Percentiles rank a stretch among this genome's conserved stretches.
Conservation (phyloP, 2,329 filamentous ascomycete species). For the Cercospora sp. region DNA sequence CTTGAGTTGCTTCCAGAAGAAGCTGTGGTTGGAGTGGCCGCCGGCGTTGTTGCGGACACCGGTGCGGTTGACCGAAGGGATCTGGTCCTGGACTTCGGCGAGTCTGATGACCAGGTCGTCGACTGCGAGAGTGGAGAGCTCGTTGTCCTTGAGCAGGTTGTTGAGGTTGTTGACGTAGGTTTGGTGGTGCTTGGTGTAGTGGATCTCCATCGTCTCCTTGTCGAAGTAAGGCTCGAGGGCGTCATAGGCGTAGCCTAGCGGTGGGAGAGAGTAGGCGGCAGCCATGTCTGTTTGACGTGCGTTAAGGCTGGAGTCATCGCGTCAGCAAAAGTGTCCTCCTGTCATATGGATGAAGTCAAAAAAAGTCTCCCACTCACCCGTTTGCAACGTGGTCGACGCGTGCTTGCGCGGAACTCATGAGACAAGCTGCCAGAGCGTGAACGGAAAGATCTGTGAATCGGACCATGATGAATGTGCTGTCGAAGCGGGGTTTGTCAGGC, state of each 20-base stretch:
- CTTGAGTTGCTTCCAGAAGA: constrained; percentile 84
- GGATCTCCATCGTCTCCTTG: constrained; percentile 76
- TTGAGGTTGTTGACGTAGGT: constrained; percentile 77
- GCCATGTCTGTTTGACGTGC: constrained; percentile 19
- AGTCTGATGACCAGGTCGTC: constrained; percentile 51
- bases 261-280: constrained; percentile 35
- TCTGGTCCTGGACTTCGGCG: constrained; percentile 54
- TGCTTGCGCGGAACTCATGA: constrained; percentile 34
- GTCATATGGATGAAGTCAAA: neutral
- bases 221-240: constrained; percentile 74
- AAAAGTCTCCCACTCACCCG: constrained; percentile 3
- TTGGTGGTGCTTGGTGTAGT: constrained; percentile 77
- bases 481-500: constrained; percentile 12
- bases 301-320: constrained; percentile 20
- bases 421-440: constrained; percentile 26
- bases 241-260: constrained; percentile 45
- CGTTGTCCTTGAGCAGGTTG: constrained; percentile 61
- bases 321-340: neutral
- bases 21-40: constrained; percentile 87
- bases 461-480: constrained; percentile 22
- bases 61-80: constrained; percentile 66
- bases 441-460: constrained; percentile 33
- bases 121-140: constrained; percentile 49
- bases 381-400: constrained; percentile 25
- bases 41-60: constrained; percentile 86